A percentile compares a stretch with the other conserved stretches of the same genome.
Conservation (phyloP, 2,329 filamentous ascomycete species). For the Pezizomycotina sp. region DNA sequence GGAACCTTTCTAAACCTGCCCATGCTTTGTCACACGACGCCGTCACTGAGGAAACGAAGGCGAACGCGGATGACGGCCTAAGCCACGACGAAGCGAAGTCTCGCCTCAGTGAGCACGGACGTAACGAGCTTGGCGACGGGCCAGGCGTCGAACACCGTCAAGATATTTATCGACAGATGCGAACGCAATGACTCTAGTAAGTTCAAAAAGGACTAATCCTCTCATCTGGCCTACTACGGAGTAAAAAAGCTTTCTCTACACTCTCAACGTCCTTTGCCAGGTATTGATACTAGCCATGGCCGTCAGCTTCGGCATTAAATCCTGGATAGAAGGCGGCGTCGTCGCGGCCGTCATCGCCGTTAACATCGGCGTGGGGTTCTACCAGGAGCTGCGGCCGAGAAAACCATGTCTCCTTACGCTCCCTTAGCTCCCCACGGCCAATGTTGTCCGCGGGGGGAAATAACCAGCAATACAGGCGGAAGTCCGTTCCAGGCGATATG, state of each 20-base stretch:
- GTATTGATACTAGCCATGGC: slow-evolving; percentile 41
- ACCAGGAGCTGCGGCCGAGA: slow-evolving; percentile 39
- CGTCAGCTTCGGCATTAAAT: slow-evolving; percentile 41
- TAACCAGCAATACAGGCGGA: slow-evolving; percentile 39
- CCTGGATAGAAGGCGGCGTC: slow-evolving; percentile 45
- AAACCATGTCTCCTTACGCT: slow-evolving; percentile 39
- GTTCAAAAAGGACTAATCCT: background rate
- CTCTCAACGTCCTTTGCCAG: slow-evolving; percentile 22
- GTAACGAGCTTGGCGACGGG: slow-evolving; percentile 54
- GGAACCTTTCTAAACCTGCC: slow-evolving; percentile 32
- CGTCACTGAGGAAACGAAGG: slow-evolving; percentile 45
- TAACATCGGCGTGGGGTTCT: slow-evolving; percentile 43
- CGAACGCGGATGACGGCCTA: slow-evolving; percentile 51
- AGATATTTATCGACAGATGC: slow-evolving; percentile 55
- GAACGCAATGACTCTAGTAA: slow-evolving; percentile 55
- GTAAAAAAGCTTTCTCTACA: slow-evolving; percentile 1
- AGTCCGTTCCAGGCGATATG: slow-evolving; percentile 42
- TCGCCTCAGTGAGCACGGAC: slow-evolving; percentile 44
- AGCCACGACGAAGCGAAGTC: slow-evolving; percentile 42
- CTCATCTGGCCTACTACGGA: too few relatives aligned
- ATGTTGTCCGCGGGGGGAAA: slow-evolving; percentile 37
- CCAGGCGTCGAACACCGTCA: slow-evolving; percentile 51
- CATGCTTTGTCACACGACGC: slow-evolving; percentile 42
- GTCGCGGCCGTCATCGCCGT: slow-evolving; percentile 41
- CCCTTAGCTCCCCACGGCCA: slow-evolving; percentile 37